These are phyloP conservation scores for Chrysochromulina parva DNA, from an alignment of 78 protist genomes.

Conservation along the genomic window DNA sequence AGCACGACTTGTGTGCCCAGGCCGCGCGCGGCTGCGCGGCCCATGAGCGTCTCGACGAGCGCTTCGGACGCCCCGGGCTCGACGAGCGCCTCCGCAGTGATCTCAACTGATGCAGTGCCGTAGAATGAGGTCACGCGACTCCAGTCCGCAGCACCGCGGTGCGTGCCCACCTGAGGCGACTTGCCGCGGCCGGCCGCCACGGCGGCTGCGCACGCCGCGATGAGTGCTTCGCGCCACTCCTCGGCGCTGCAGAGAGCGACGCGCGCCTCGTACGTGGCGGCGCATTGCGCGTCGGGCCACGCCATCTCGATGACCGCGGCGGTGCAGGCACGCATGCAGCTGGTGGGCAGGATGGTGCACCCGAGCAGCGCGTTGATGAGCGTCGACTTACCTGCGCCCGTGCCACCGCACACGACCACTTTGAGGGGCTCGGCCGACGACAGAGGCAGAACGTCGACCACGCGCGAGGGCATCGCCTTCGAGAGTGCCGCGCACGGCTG, in stretches of 20 bases:
- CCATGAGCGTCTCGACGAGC: background rate
- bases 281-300: background rate
- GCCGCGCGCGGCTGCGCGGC: background rate
- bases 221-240: background rate
- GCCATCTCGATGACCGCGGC: background rate
- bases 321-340: background rate
- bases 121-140: too few relatives aligned
- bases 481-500: background rate
- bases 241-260: background rate
- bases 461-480: too few relatives aligned
- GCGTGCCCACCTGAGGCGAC: too few relatives aligned
- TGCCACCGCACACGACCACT: background rate
- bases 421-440: background rate
- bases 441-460: too few relatives aligned
- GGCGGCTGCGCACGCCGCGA: too few relatives aligned
- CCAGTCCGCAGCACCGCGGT: too few relatives aligned
- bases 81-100: background rate
- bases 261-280: background rate
- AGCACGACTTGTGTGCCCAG: background rate
- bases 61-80: background rate
- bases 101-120: background rate
- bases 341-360: background rate
- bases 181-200: too few relatives aligned
- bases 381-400: background rate
- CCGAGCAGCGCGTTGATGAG: background rate